Conservation (phyloP, 768 basidiomycete species). For the Termitomyces sp. region DNA sequence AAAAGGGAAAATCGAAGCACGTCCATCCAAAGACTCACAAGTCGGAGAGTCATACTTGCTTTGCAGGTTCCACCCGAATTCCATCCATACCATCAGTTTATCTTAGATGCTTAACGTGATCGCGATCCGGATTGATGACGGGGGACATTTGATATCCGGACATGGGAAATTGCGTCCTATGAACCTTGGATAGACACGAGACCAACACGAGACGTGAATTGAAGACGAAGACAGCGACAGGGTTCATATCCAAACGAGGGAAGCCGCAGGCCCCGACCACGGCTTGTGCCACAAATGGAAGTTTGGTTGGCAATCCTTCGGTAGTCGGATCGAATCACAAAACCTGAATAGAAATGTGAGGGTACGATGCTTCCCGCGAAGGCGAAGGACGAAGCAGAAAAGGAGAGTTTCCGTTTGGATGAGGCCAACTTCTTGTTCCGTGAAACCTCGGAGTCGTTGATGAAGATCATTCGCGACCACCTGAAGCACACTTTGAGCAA, state of each 20-base stretch:
- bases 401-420: conserved; percentile 20
- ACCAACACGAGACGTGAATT: background rate
- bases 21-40: background rate
- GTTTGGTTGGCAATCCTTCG: too few species aligned
- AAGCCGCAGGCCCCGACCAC: background rate
- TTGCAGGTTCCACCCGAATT: too few species aligned
- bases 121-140: background rate
- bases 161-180: background rate
- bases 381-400: conserved; percentile 16
- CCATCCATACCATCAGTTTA: background rate
- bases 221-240: too few species aligned
- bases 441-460: conserved; percentile 32
- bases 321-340: background rate
- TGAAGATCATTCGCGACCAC: too few species aligned
- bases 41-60: background rate
- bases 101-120: too few species aligned
- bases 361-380: conserved; percentile 25
- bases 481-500: too few species aligned
- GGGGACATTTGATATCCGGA: too few species aligned
- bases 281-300: too few species aligned
- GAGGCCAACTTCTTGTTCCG: conserved; percentile 31
- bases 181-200: background rate
- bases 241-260: background rate
- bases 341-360: conserved; percentile 1
- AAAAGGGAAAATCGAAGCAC: background rate